phyloP scores from a whole-genome alignment of 106 monocot species.

The Narthecium ossifragum region DNA sequence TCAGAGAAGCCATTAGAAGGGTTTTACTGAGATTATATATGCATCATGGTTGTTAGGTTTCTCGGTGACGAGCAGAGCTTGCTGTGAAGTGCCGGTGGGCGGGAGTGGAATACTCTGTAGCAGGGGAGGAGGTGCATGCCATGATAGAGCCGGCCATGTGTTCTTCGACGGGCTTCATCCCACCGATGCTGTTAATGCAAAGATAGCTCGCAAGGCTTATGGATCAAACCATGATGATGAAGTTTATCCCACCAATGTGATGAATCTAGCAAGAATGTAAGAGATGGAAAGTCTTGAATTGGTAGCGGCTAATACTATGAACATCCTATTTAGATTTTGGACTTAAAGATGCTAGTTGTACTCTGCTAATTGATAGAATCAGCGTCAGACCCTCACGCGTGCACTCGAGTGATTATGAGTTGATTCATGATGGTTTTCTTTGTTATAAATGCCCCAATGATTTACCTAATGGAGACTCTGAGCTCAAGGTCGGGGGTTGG shows the following conservation, averaged over 20 bases:
- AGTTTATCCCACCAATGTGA: constrained; percentile 55
- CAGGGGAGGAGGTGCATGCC: constrained; percentile 31
- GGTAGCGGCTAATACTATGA: too few relatives aligned
- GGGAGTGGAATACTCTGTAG: constrained; percentile 37
- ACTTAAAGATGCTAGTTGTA: too few relatives aligned
- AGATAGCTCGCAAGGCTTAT: constrained; percentile 48
- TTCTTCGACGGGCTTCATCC: constrained; percentile 84
- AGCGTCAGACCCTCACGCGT: too few relatives aligned
- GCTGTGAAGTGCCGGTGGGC: constrained; percentile 39
- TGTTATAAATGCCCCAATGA: too few relatives aligned
- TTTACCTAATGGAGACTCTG: too few relatives aligned
- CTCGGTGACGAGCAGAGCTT: constrained; percentile 28
- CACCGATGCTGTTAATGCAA: constrained; percentile 53
- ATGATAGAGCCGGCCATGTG: constrained; percentile 20
- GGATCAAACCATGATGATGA: constrained; percentile 20
- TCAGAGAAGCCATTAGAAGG: background rate
- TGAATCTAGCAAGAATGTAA: constrained; percentile 15
- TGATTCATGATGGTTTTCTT: too few relatives aligned
- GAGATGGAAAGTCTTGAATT: too few relatives aligned
- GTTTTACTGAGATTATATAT: background rate
- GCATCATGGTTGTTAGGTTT: constrained; percentile 27
- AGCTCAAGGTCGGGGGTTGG: too few relatives aligned
- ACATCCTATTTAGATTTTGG: too few relatives aligned
- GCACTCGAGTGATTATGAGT: too few relatives aligned
- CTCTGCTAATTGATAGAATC: too few relatives aligned